phyloP scores from a whole-genome alignment of 768 basidiomycete species.

The Termitomyces sp. region DNA sequence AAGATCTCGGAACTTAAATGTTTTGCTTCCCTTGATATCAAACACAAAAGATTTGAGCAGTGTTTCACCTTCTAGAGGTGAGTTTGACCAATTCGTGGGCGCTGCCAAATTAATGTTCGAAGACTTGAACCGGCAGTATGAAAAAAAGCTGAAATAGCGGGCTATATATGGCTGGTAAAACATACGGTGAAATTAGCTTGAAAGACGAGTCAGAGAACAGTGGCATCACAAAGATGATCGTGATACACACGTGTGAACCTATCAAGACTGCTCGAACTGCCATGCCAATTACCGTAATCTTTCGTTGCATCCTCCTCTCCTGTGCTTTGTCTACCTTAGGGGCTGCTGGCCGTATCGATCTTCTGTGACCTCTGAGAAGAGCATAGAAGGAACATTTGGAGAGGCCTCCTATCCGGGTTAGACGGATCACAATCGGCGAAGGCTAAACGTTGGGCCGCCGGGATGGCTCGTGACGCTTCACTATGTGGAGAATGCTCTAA shows the following conservation, averaged over 20 bases:
- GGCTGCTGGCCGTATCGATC: no score
- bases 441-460: neutral
- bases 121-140: no score
- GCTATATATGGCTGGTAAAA: no score
- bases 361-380: neutral
- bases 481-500: neutral
- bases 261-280: neutral
- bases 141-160: no score
- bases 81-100: neutral
- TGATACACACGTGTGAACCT: neutral
- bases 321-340: neutral
- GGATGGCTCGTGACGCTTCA: neutral
- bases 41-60: neutral
- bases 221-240: neutral
- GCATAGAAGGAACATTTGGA: neutral
- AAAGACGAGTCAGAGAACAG: no score
- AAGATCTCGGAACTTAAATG: neutral
- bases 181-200: no score
- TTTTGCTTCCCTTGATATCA: no score
- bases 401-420: neutral
- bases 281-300: neutral
- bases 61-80: neutral
- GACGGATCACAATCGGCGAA: neutral
- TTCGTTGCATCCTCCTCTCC: neutral
- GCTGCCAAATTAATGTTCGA: no score